Evolutionary conservation across 2,329 filamentous ascomycete species (phyloP).

Genomic region (Cordyceps tenuipes): DNA sequence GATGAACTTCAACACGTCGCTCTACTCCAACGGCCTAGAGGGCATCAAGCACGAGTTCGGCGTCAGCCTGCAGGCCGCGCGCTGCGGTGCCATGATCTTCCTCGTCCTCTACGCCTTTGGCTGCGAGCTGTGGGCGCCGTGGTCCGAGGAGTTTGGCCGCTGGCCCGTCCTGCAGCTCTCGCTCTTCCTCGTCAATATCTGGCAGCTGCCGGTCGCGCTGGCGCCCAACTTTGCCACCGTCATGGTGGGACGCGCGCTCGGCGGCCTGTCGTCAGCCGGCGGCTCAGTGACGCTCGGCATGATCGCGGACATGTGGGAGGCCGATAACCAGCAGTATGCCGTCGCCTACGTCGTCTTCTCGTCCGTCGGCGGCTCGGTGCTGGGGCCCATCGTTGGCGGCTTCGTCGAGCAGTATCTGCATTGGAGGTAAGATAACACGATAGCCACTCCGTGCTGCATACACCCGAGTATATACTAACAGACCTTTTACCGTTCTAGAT

Average conservation of each 20-base stretch:
- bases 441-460: too few species aligned
- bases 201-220: conserved; percentile 62
- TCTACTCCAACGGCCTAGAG: conserved; percentile 60
- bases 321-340: conserved; percentile 64
- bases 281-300: conserved; percentile 67
- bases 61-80: conserved; percentile 60
- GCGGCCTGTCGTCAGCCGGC: conserved; percentile 62
- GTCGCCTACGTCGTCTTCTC: conserved; percentile 72
- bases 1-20: conserved; percentile 71
- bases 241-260: conserved; percentile 61
- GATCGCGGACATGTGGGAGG: conserved; percentile 67
- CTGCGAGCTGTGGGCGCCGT: conserved; percentile 82
- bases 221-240: conserved; percentile 65
- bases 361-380: conserved; percentile 66
- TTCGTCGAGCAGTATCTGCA: conserved; percentile 59
- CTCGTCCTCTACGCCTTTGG: conserved; percentile 75
- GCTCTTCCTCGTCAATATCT: conserved; percentile 69
- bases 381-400: conserved; percentile 71
- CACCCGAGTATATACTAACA: conserved; percentile 9
- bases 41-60: conserved; percentile 60
- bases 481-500: conserved; percentile 17
- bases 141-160: conserved; percentile 75
- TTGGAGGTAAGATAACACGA: conserved; percentile 47
- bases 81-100: conserved; percentile 70
- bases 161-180: conserved; percentile 67